Evolutionary conservation across 148 eudicot species (phyloP), one percentile per base, ranked within the genome.

Genomic region (Nepenthes mirabilis): DNA sequence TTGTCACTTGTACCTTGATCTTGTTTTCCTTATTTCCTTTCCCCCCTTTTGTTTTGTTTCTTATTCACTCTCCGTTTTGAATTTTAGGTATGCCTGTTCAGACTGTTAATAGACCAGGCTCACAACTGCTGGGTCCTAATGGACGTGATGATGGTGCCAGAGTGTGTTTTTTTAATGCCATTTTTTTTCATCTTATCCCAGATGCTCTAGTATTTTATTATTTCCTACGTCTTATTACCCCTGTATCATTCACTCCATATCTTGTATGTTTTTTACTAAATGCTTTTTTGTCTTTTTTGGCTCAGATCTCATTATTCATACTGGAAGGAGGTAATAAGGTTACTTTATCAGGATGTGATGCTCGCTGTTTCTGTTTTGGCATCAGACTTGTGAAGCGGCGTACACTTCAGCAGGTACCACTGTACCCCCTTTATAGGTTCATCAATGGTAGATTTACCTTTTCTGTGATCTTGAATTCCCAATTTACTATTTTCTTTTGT

Each of bases 71-170:
- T 45, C 32, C 23, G 70, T 43, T 2, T 70, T 52, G 10, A 61
- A 58, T 33, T 32, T 65, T 64, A 86, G 97, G 88, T 74, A 76
- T 79, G 50, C 85, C 88, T 10, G 83, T 91, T 58, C 80, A 83
- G 75, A 77, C 87, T 48, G 70, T 77, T 60, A 80, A 65, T 66
- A 83, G 98, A 74, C 94, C 98, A 55, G 85, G 80, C 66, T 85
- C 96, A 50, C 98, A 88, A 68, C 54, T 66, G 65, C 68, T 91
- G 48, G 98, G 98, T 59, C 78, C 96, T 55, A 88, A 88, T 80
- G 98, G 98, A 54, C 96, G 98, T 48, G 98, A 91, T 74, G 90
- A 91, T 83, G 96, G 90, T 48, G 90, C 83, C 59, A 69, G 79
- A 71, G 98, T 91, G 65, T 73, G 97, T 76, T 68, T 61, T 60